phyloP scores from a whole-genome alignment of 768 basidiomycete species.

The Butyriboletus loyo region DNA sequence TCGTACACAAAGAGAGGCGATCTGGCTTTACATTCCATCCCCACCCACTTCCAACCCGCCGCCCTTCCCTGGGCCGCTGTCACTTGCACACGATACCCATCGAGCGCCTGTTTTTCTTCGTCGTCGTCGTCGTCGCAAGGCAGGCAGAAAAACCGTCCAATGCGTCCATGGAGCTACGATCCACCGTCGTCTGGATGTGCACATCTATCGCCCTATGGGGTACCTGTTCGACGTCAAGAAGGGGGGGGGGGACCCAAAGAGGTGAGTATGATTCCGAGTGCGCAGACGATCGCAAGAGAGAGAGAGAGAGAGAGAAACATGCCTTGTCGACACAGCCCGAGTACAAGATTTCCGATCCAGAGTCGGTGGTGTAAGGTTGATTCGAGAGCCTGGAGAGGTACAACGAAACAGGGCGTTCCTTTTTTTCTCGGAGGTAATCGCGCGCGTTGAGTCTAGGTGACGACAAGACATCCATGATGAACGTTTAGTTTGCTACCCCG shows the following conservation, averaged over 20 bases:
- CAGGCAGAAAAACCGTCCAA: no score
- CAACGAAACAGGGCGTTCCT: conserved; percentile 37
- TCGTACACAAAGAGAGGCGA: background rate
- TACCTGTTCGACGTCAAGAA: background rate
- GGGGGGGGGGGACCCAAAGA: background rate
- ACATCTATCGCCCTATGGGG: conserved; percentile 3
- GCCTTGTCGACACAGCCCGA: conserved; percentile 4
- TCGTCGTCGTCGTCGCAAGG: background rate
- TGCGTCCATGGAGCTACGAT: conserved; percentile 1
- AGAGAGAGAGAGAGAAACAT: background rate
- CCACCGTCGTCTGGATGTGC: conserved; percentile 12
- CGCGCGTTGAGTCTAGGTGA: conserved; percentile 44
- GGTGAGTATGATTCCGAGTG: background rate
- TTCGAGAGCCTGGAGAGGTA: conserved; percentile 38
- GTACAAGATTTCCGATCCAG: background rate
- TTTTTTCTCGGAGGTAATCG: conserved; percentile 31
- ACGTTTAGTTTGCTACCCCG: background rate
- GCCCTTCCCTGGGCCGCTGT: background rate
- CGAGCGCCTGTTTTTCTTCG: background rate
- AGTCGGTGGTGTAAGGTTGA: background rate
- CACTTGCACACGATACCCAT: background rate
- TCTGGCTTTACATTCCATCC: background rate
- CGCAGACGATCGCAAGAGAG: background rate
- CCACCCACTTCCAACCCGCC: background rate
- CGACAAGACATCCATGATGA: background rate